A percentile compares a stretch with the other conserved stretches of the same genome.
These are phyloP conservation scores for Stachybotrys elegans DNA, from an alignment of 2,329 filamentous ascomycete species.

Conservation along the genomic window DNA sequence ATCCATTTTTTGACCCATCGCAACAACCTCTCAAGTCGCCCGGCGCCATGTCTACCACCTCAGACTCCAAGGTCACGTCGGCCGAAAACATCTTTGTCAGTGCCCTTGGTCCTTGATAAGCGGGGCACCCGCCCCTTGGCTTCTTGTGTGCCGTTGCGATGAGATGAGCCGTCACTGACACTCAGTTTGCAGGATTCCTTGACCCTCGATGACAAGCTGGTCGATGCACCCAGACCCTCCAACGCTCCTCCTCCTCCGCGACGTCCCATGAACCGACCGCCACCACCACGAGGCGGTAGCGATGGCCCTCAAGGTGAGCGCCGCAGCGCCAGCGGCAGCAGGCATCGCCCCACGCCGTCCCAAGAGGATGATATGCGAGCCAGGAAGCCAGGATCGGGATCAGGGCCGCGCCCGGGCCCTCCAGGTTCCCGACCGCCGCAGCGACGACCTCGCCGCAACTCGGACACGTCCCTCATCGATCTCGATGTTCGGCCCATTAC, in stretches of 20 bases:
- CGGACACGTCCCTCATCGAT: slow-evolving; percentile 69
- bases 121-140: neutral
- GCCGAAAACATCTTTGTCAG: slow-evolving; percentile 75
- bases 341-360: slow-evolving; percentile 60
- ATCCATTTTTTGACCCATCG: slow-evolving; percentile 67
- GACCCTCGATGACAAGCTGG: slow-evolving; percentile 56
- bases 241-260: slow-evolving; percentile 34
- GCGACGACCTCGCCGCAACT: slow-evolving; percentile 65
- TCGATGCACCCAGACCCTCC: slow-evolving; percentile 18
- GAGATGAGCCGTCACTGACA: neutral
- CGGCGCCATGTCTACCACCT: slow-evolving; percentile 44
- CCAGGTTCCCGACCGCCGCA: slow-evolving; percentile 27
- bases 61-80: slow-evolving; percentile 42
- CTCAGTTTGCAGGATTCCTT: slow-evolving; percentile 55
- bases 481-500: slow-evolving; percentile 51
- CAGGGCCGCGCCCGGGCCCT: slow-evolving; percentile 22
- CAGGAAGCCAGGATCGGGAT: slow-evolving; percentile 33
- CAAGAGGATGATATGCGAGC: slow-evolving; percentile 58
- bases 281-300: slow-evolving; percentile 34
- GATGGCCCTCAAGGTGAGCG: too few relatives aligned
- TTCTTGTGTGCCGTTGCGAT: neutral
- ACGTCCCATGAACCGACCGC: slow-evolving; percentile 24
- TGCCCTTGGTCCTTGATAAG: slow-evolving; percentile 28
- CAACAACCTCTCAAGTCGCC: slow-evolving; percentile 34
- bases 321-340: slow-evolving; percentile 24